phyloP scores from a whole-genome alignment of 2,329 filamentous ascomycete genomes.

The Ophioceras dolichostomum region DNA sequence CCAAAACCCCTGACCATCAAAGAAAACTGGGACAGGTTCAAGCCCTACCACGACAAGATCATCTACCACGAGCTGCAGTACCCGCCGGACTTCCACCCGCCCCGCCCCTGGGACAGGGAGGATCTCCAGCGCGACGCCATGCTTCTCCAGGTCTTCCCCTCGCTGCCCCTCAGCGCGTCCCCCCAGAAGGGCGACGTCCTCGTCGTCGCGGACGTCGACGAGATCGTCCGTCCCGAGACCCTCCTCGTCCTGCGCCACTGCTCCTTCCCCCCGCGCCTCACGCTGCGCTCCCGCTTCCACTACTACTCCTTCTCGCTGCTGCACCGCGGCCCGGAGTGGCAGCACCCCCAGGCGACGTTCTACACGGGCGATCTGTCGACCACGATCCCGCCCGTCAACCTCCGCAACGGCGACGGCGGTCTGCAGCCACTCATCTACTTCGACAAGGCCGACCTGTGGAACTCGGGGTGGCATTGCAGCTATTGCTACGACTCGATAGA shows the following conservation, averaged over 20 bases:
- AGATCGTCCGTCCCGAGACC: slow-evolving; percentile 41
- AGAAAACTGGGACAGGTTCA: slow-evolving; percentile 38
- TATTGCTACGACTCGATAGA: slow-evolving; percentile 45
- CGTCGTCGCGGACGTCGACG: slow-evolving; percentile 48
- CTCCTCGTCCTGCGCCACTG: slow-evolving; percentile 36
- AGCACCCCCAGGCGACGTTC: slow-evolving; percentile 47
- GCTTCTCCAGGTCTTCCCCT: slow-evolving; percentile 42
- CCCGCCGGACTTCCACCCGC: slow-evolving; percentile 26
- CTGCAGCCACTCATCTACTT: slow-evolving; percentile 22
- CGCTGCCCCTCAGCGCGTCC: slow-evolving; percentile 23
- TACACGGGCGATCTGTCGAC: slow-evolving; percentile 25
- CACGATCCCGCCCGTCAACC: slow-evolving; percentile 40
- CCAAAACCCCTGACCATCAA: slow-evolving; percentile 41
- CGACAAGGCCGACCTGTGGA: slow-evolving; percentile 30
- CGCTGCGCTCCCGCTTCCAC: slow-evolving; percentile 38
- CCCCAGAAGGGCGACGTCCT: slow-evolving; percentile 40
- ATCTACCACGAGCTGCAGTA: slow-evolving; percentile 42
- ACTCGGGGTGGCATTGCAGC: slow-evolving; percentile 51
- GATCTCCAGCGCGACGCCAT: slow-evolving; percentile 40
- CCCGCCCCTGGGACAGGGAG: slow-evolving; percentile 33
- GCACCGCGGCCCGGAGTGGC: slow-evolving; percentile 33
- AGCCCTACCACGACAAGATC: slow-evolving; percentile 44
- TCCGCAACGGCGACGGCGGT: slow-evolving; percentile 35
- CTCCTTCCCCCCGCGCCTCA: slow-evolving; percentile 37
- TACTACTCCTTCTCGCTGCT: slow-evolving; percentile 47